phyloP scores from a whole-genome alignment of 805 yeast species.

The Pichia nanzhaoensis region DNA sequence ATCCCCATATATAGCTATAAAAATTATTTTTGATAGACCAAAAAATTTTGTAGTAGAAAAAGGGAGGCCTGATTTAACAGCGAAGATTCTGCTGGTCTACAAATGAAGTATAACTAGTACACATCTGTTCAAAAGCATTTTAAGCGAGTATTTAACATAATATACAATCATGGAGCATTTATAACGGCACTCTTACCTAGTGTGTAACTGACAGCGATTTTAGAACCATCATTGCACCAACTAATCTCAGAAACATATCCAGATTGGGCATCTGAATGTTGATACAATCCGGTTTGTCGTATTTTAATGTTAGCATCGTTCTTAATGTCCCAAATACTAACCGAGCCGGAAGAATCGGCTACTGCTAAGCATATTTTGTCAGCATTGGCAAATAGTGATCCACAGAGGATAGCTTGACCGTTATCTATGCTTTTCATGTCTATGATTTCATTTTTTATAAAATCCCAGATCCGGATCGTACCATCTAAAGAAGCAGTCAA shows the following conservation, averaged over 20 bases:
- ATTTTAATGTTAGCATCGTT: not conserved
- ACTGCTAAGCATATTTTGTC: conserved; percentile 42
- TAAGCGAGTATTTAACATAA: no score
- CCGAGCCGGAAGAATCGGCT: conserved; percentile 60
- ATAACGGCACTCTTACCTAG: conserved; percentile 23
- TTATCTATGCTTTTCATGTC: conserved; percentile 33
- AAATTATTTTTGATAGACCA: no score
- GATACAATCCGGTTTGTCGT: conserved; percentile 20
- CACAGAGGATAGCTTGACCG: conserved; percentile 50
- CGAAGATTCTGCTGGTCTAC: no score
- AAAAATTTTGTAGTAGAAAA: no score
- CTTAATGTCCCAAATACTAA: conserved; percentile 45
- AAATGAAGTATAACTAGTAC: no score
- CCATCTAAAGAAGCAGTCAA: conserved; percentile 68
- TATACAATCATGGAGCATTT: conserved; percentile 6
- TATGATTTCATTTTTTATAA: conserved; percentile 35
- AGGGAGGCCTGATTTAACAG: no score
- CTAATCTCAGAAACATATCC: conserved; percentile 18
- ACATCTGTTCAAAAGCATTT: no score
- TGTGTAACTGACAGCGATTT: conserved; percentile 24
- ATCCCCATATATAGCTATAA: no score
- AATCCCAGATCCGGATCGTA: conserved; percentile 61
- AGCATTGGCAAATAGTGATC: conserved; percentile 36
- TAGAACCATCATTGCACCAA: conserved; percentile 23
- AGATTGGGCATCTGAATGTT: conserved; percentile 12